Conservation (phyloP, 1,284 basidiomycete genomes). For the Golubevia pallescens region DNA sequence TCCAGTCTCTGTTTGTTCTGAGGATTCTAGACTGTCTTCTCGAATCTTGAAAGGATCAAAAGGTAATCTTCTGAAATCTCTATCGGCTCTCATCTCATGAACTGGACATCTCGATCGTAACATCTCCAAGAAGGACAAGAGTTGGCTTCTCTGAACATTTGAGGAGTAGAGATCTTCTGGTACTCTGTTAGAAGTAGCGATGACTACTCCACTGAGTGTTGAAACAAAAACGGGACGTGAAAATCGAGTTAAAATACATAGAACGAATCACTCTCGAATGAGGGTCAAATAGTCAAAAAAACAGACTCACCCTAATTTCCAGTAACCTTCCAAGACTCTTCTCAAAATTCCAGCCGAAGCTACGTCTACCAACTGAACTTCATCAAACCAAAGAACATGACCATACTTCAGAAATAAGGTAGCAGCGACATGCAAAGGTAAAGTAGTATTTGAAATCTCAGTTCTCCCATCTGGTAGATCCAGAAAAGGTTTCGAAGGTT, state of each 20-base stretch:
- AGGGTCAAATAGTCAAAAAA: too few relatives aligned
- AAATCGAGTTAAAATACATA: too few relatives aligned
- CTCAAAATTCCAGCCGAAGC: conserved; percentile 39
- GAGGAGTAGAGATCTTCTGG: conserved; percentile 49
- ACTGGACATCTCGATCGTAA: conserved; percentile 43
- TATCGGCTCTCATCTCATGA: conserved; percentile 32
- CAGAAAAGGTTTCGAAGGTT: too few relatives aligned
- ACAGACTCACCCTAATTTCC: conserved; percentile 19
- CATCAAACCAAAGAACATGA: conserved; percentile 46
- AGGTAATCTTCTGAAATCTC: conserved; percentile 30
- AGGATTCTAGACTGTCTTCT: conserved; percentile 10
- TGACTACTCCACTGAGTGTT: conserved; percentile 31
- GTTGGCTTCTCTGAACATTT: conserved; percentile 37
- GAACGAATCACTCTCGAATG: too few relatives aligned
- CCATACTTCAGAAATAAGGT: conserved; percentile 43
- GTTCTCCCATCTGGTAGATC: conserved; percentile 2
- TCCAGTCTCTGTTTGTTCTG: background rate
- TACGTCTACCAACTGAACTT: conserved; percentile 49
- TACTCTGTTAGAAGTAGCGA: conserved; percentile 43
- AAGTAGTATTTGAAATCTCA: conserved; percentile 35
- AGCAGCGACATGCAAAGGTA: conserved; percentile 44
- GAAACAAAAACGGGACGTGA: too few relatives aligned
- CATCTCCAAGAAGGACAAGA: conserved; percentile 35
- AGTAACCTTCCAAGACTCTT: conserved; percentile 46
- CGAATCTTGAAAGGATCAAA: too few relatives aligned